Conservation (phyloP, 1,139 yeast species). For the Lodderomyces parapsilosis region DNA sequence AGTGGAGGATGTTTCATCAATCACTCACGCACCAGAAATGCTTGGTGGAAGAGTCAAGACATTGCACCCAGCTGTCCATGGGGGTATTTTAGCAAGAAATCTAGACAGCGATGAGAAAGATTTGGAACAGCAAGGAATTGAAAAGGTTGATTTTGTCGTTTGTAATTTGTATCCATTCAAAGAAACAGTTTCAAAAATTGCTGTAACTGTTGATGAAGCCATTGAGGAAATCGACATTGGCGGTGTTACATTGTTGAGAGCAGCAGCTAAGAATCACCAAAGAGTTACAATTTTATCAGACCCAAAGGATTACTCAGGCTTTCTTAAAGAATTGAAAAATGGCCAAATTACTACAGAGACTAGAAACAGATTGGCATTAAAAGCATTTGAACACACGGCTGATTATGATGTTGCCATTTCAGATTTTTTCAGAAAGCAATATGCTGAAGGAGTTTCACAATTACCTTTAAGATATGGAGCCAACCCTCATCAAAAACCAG, state of each 20-base stretch:
- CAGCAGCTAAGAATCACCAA: constrained; percentile 97
- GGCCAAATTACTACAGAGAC: constrained; percentile 75
- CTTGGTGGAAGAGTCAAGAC: constrained; percentile 98
- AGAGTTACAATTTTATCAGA: constrained; percentile 94
- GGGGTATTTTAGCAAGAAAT: constrained; percentile 95
- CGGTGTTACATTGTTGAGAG: constrained; percentile 94
- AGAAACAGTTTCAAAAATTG: constrained; percentile 93
- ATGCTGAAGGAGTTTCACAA: constrained; percentile 86
- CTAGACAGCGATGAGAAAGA: constrained; percentile 87
- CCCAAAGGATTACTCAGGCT: constrained; percentile 87
- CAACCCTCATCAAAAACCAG: constrained; percentile 98
- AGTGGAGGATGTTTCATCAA: constrained; percentile 90
- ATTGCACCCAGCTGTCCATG: constrained; percentile 97
- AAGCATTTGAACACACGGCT: constrained; percentile 98
- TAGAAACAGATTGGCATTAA: constrained; percentile 83
- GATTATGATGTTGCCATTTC: constrained; percentile 95
- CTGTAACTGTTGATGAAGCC: constrained; percentile 95
- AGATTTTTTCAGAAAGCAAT: constrained; percentile 96
- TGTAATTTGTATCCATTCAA: constrained; percentile 98
- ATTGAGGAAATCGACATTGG: constrained; percentile 98
- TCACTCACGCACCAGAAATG: constrained; percentile 99
- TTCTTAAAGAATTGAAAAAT: constrained; percentile 70
- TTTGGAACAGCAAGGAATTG: constrained; percentile 82
- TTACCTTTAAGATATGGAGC: constrained; percentile 97
- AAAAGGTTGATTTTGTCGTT: constrained; percentile 93